These are phyloP conservation scores for Pichia sp. DNA, from an alignment of 1,139 yeast genomes.

Conservation along the genomic window DNA sequence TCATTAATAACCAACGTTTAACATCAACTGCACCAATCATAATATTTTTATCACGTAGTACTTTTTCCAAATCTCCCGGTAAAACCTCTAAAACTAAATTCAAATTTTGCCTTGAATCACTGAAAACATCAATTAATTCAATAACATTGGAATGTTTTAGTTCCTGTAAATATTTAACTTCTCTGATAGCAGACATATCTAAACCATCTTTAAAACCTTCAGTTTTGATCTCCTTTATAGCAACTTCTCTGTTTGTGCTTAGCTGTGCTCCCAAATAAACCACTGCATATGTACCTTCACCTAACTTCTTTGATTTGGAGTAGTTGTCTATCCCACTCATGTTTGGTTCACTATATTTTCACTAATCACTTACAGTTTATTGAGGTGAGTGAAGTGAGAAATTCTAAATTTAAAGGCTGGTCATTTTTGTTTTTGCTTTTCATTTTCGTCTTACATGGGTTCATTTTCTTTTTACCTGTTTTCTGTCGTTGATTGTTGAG, in stretches of 20 bases:
- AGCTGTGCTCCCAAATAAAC: constrained; percentile 77
- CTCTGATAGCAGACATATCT: constrained; percentile 96
- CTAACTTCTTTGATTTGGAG: constrained; percentile 69
- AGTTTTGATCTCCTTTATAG: constrained; percentile 92
- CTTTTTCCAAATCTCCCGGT: constrained; percentile 85
- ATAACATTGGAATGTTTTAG: constrained; percentile 77
- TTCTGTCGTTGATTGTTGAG: too few relatives aligned
- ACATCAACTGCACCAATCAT: constrained; percentile 83
- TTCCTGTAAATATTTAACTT: constrained; percentile 89
- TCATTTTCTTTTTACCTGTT: too few relatives aligned
- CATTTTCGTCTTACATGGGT: neutral
- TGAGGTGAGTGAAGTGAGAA: neutral
- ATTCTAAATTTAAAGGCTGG: neutral
- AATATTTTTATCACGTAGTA: constrained; percentile 72
- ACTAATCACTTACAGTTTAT: neutral
- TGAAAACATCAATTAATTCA: constrained; percentile 80
- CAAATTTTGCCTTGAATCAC: constrained; percentile 54
- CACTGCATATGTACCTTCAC: constrained; percentile 98
- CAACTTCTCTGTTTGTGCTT: constrained; percentile 57
- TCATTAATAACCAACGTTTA: constrained; percentile 92
- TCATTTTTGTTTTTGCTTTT: neutral
- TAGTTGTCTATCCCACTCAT: constrained; percentile 17
- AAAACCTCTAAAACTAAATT: constrained; percentile 86
- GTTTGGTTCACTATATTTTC: neutral
- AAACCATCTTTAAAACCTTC: constrained; percentile 93